phyloP scores from a whole-genome alignment of 2,329 filamentous ascomycete genomes.

The Botrytis paeoniae region DNA sequence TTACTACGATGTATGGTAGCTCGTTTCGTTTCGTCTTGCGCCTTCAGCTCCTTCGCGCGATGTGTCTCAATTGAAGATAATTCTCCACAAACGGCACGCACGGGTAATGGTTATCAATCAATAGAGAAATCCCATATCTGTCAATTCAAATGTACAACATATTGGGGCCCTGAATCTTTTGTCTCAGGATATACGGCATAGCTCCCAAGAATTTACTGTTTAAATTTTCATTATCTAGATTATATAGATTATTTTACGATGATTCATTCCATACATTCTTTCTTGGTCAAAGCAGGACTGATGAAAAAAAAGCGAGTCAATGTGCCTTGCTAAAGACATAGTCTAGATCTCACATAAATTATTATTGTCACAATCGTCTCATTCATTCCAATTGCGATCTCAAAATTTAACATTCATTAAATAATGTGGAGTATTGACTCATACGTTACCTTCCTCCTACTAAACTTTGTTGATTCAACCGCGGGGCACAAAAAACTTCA shows the following conservation, averaged over 20 bases:
- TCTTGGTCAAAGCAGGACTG: background rate
- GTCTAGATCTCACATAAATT: background rate
- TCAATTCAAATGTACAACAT: background rate
- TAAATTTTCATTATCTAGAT: background rate
- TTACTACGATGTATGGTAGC: background rate
- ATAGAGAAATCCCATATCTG: background rate
- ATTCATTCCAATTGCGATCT: background rate
- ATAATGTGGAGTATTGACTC: background rate
- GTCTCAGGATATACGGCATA: background rate
- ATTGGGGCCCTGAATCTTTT: background rate
- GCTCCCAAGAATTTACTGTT: background rate
- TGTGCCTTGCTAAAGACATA: background rate
- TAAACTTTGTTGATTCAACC: background rate
- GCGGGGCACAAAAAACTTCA: background rate
- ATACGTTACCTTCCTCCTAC: background rate
- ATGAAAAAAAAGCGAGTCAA: background rate
- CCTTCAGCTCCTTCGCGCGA: constrained; percentile 4
- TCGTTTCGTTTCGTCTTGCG: constrained; percentile 1
- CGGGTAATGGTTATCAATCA: background rate
- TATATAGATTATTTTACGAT: background rate
- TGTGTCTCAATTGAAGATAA: background rate
- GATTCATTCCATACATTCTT: background rate
- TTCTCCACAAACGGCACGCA: constrained; percentile 18
- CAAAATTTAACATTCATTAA: background rate
- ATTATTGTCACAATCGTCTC: background rate